phyloP scores from a whole-genome alignment of 2,329 filamentous ascomycete genomes.

The Aspergillus latus region DNA sequence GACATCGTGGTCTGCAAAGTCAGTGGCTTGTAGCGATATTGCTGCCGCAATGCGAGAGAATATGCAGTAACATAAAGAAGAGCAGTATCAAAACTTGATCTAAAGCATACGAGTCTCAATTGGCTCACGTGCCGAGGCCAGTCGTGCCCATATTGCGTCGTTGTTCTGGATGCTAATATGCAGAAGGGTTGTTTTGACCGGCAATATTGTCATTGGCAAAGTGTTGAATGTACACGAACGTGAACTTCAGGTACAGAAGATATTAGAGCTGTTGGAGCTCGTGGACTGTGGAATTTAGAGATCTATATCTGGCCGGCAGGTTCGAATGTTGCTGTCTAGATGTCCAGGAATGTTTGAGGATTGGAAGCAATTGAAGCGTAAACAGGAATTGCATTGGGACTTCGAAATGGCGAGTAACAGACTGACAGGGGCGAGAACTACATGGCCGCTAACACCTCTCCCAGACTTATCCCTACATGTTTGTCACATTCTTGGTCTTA shows the following conservation, averaged over 20 bases:
- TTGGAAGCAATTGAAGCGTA: no score
- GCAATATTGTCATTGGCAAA: conserved; percentile 14
- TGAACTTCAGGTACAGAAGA: conserved; percentile 20
- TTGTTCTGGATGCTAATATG: conserved; percentile 6
- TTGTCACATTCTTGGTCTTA: no score
- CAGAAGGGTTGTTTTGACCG: conserved; percentile 13
- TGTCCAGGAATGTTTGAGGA: no score
- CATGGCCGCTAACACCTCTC: no score
- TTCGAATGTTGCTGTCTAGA: not conserved
- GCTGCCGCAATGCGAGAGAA: conserved; percentile 19
- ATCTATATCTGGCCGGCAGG: conserved; percentile 3
- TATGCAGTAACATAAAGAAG: conserved; percentile 13
- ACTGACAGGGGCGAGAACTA: no score
- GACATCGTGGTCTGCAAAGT: not conserved
- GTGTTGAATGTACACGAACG: conserved; percentile 6
- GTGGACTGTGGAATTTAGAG: not conserved
- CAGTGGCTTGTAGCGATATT: conserved; percentile 12
- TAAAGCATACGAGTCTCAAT: not conserved
- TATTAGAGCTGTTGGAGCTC: conserved; percentile 4
- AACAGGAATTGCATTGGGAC: no score
- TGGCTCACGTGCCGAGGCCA: conserved; percentile 8
- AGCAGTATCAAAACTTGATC: no score
- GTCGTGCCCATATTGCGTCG: conserved; percentile 1
- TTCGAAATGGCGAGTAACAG: no score
- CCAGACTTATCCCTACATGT: no score